These are phyloP conservation scores for Grammothele lineata DNA, from an alignment of 768 basidiomycete species.

Conservation along the genomic window DNA sequence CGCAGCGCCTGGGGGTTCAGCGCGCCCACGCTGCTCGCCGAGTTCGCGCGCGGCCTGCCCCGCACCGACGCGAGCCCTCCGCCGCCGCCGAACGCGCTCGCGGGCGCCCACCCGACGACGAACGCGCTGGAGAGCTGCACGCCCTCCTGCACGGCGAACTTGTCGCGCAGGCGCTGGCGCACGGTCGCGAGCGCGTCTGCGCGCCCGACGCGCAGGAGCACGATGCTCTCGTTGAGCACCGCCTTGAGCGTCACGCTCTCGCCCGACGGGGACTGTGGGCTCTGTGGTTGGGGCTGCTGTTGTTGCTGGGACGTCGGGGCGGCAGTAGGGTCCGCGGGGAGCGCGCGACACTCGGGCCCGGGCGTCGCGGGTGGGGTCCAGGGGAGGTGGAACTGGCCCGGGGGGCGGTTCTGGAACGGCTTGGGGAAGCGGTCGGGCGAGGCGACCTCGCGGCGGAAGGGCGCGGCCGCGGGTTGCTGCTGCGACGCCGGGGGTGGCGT, in stretches of 20 bases:
- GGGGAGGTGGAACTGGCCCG: constrained; percentile 26
- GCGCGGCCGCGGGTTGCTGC: constrained; percentile 17
- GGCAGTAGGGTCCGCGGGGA: constrained; percentile 1
- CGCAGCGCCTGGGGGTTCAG: constrained; percentile 26
- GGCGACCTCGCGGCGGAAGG: constrained; percentile 14
- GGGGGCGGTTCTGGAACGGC: constrained; percentile 27
- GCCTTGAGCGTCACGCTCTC: constrained; percentile 57
- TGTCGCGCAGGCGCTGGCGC: constrained; percentile 56
- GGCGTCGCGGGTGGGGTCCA: constrained; percentile 18
- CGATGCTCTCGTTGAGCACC: constrained; percentile 53
- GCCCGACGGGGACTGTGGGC: constrained; percentile 28
- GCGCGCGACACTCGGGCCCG: constrained; percentile 1
- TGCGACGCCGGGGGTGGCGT: constrained; percentile 1
- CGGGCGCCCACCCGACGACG: constrained; percentile 49
- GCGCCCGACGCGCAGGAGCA: constrained; percentile 54
- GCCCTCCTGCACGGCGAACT: constrained; percentile 61
- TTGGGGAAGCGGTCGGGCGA: constrained; percentile 28
- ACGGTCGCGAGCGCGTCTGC: constrained; percentile 47
- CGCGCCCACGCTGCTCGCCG: constrained; percentile 28
- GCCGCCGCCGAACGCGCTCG: constrained; percentile 18
- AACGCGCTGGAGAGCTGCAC: constrained; percentile 51
- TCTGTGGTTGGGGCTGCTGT: constrained; percentile 1
- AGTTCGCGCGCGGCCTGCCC: constrained; percentile 29
- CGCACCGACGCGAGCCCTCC: constrained; percentile 3
- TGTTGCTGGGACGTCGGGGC: constrained; percentile 1